These are phyloP conservation scores for Neofusicoccum laricinum DNA, from an alignment of 2,329 filamentous ascomycete genomes.

Conservation along the genomic window DNA sequence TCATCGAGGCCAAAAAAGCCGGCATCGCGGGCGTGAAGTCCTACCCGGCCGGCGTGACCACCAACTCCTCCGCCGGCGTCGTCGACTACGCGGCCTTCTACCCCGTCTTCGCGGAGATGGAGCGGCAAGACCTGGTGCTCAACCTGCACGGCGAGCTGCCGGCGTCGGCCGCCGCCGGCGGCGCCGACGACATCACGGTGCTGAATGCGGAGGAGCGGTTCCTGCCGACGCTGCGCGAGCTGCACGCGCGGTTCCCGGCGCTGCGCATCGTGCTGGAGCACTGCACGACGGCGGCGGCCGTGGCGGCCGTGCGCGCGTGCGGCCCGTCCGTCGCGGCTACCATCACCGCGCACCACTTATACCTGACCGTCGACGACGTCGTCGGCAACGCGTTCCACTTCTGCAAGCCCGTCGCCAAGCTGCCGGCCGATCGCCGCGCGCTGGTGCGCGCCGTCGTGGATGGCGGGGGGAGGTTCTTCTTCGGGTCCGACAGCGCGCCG, in stretches of 20 bases:
- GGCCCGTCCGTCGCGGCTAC: slow-evolving; percentile 75
- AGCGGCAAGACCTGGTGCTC: slow-evolving; percentile 74
- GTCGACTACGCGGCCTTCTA: slow-evolving; percentile 69
- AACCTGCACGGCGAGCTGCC: slow-evolving; percentile 94
- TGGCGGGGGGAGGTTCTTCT: slow-evolving; percentile 67
- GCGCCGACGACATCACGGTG: slow-evolving; percentile 33
- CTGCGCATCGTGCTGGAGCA: slow-evolving; percentile 72
- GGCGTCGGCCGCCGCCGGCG: slow-evolving; percentile 36
- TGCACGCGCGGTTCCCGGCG: slow-evolving; percentile 73
- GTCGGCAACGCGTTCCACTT: slow-evolving; percentile 70
- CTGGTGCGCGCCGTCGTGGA: slow-evolving; percentile 63
- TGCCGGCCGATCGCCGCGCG: slow-evolving; percentile 68
- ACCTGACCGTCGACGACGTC: slow-evolving; percentile 69
- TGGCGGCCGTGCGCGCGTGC: slow-evolving; percentile 73
- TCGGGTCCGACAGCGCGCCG: slow-evolving; percentile 73
- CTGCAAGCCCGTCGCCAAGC: slow-evolving; percentile 66
- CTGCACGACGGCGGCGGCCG: slow-evolving; percentile 79
- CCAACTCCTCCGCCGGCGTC: slow-evolving; percentile 64
- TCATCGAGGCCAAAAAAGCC: slow-evolving; percentile 68
- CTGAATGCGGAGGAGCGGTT: slow-evolving; percentile 74
- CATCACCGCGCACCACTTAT: slow-evolving; percentile 85
- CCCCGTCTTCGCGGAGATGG: slow-evolving; percentile 85
- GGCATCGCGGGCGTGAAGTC: slow-evolving; percentile 73
- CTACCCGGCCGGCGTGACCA: slow-evolving; percentile 53
- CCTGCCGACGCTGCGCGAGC: slow-evolving; percentile 70